These are phyloP conservation scores for Curvularia spicifera DNA, from an alignment of 2,329 filamentous ascomycete species.

Conservation along the genomic window DNA sequence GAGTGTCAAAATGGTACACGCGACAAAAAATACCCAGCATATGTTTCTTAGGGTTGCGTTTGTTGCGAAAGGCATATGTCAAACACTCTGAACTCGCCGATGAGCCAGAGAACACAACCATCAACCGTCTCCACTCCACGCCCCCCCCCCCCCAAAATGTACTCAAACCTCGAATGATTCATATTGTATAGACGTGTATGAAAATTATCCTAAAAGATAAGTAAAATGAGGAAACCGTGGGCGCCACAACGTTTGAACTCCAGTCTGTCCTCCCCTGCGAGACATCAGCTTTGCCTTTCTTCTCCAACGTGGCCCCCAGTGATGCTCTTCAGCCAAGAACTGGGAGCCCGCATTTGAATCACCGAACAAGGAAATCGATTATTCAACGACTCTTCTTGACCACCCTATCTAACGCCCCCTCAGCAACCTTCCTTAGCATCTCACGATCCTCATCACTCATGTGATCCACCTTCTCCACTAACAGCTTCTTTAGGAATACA, in stretches of 20 bases:
- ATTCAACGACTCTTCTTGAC: constrained; percentile 2
- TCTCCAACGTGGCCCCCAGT: background rate
- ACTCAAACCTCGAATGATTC: background rate
- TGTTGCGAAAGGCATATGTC: background rate
- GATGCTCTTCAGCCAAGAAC: background rate
- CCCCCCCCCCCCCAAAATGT: background rate
- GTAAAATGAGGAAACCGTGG: background rate
- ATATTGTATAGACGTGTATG: background rate
- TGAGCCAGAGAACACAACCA: background rate
- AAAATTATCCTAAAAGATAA: background rate
- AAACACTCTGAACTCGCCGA: background rate
- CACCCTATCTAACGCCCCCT: constrained; percentile 20
- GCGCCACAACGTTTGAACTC: background rate
- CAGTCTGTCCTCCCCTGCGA: background rate
- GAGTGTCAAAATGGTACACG: background rate
- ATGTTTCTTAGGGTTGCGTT: background rate
- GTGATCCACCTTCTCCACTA: constrained; percentile 49
- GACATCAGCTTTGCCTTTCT: background rate
- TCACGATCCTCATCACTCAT: constrained; percentile 47
- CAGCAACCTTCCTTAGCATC: constrained; percentile 36
- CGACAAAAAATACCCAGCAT: background rate
- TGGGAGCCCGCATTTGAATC: background rate
- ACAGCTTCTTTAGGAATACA: constrained; percentile 46
- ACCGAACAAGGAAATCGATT: background rate
- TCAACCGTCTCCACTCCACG: background rate